Evolutionary conservation across 306 rosid genomes (phyloP).

Genomic region (Erythrophleum fordii): DNA sequence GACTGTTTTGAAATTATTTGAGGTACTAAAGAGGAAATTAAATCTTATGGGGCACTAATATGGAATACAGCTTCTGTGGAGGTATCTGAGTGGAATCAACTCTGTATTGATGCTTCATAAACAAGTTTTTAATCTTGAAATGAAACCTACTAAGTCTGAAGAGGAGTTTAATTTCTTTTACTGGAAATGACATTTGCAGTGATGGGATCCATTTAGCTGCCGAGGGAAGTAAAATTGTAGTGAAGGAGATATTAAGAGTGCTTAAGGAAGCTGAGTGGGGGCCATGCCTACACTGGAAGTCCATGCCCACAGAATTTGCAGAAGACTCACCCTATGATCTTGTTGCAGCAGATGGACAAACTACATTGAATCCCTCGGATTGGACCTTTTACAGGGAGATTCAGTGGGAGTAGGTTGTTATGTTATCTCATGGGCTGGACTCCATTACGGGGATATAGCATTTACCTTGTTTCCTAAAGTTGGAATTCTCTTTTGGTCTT

Average conservation of each 20-base stretch:
- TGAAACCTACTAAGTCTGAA: background rate
- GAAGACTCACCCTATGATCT: conserved; percentile 88
- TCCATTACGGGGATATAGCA: background rate
- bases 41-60: background rate
- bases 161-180: background rate
- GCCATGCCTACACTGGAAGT: conserved; percentile 88
- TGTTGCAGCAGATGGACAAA: conserved; percentile 79
- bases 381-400: conserved; percentile 79
- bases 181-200: conserved; percentile 45
- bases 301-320: conserved; percentile 75
- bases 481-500: conserved; percentile 12
- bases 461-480: background rate
- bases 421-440: background rate
- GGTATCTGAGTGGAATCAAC: background rate
- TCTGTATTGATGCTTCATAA: background rate
- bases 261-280: conserved; percentile 87
- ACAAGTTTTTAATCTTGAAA: background rate
- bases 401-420: conserved; percentile 65
- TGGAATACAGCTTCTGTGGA: background rate
- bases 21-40: background rate
- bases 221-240: conserved; percentile 91
- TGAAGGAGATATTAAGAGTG: conserved; percentile 74
- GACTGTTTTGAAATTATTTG: background rate
- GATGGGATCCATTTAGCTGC: conserved; percentile 93
- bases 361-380: conserved; percentile 78